A percentile compares a stretch with the other conserved stretches of the same genome.
Evolutionary conservation across 345 rosid genomes (phyloP).

Genomic region (Eucalyptus dawsonii): DNA sequence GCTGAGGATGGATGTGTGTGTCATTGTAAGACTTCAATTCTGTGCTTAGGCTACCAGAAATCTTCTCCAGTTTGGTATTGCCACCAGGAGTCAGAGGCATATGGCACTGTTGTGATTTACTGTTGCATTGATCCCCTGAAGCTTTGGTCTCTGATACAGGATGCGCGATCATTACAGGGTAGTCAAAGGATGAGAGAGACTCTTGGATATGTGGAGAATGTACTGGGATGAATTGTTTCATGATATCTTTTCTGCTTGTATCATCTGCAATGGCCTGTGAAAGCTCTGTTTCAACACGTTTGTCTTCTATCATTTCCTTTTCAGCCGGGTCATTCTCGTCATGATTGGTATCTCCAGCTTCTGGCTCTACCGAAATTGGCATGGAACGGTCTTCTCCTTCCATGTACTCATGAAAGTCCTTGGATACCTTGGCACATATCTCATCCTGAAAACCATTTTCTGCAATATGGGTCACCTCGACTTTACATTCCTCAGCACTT

Average conservation of each 20-base stretch:
- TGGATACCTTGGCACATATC: not conserved
- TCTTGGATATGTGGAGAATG: not conserved
- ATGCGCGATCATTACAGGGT: not conserved
- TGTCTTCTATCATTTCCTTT: not conserved
- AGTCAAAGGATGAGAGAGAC: not conserved
- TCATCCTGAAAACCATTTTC: conserved; percentile 1
- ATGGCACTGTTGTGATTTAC: not conserved
- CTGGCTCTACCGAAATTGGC: not conserved
- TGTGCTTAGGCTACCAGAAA: not conserved
- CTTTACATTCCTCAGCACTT: not conserved
- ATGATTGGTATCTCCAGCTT: not conserved
- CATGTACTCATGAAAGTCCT: not conserved
- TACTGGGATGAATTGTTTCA: not conserved
- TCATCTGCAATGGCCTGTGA: not conserved
- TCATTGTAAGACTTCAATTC: conserved; percentile 2
- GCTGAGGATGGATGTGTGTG: not conserved
- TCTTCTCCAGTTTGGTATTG: not conserved
- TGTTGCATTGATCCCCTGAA: not conserved
- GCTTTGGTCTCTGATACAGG: not conserved
- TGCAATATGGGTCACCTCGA: not conserved
- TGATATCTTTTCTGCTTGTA: not conserved
- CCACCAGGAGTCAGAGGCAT: not conserved
- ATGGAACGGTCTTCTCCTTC: not conserved
- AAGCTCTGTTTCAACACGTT: not conserved
- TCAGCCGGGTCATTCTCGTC: not conserved